Evolutionary conservation across 78 protist species (phyloP).

Genomic region (Dictyostelium citrinum): DNA sequence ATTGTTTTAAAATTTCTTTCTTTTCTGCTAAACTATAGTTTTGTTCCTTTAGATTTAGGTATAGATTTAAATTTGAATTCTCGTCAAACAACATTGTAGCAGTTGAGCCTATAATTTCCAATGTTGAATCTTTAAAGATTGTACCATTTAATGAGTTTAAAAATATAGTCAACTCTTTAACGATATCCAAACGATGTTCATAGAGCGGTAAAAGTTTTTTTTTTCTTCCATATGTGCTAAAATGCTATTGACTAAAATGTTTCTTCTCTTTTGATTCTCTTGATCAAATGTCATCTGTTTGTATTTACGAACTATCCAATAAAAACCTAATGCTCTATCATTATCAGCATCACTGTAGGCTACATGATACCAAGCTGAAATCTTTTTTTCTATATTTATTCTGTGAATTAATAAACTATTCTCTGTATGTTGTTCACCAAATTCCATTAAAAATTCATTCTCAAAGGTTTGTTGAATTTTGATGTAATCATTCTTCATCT

Average conservation of each 20-base stretch:
- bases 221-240: neutral
- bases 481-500: neutral
- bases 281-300: neutral
- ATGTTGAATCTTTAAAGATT: neutral
- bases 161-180: neutral
- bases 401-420: neutral
- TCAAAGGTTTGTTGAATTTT: neutral
- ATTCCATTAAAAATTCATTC: neutral
- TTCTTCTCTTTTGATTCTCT: neutral
- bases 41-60: neutral
- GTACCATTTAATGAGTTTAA: neutral
- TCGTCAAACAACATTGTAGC: neutral
- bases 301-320: neutral
- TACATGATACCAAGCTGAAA: neutral
- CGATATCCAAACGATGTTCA: neutral
- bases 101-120: neutral
- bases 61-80: neutral
- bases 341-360: neutral
- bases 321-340: neutral
- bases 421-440: neutral
- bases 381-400: neutral
- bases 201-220: neutral
- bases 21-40: neutral
- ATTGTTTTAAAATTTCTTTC: neutral
- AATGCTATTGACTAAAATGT: neutral